Evolutionary conservation across 129 eudicot species (phyloP).

Genomic region (Lactuca saligna): DNA sequence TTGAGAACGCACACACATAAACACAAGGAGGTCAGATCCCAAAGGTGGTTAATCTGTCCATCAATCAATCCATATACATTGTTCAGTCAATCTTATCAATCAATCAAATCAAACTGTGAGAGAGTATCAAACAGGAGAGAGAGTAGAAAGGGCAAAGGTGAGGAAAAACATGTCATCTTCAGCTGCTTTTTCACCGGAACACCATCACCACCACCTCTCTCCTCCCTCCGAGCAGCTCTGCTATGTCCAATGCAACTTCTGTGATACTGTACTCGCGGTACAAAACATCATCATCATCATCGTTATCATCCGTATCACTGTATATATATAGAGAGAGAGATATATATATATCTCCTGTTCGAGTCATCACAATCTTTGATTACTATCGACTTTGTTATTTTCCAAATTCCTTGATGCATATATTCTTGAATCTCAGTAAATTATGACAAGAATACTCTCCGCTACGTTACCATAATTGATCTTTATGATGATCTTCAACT

Average conservation of each 20-base stretch:
- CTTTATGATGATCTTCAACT: constrained; percentile 10
- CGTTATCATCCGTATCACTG: neutral
- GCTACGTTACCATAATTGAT: neutral
- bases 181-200: constrained; percentile 71
- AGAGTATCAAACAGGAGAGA: constrained; percentile 27
- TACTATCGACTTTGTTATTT: neutral
- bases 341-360: neutral
- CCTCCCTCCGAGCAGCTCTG: constrained; percentile 83
- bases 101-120: constrained; percentile 54
- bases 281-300: constrained; percentile 10
- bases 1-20: constrained; percentile 44
- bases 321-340: neutral
- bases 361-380: constrained; percentile 16
- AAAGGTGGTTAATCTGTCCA: constrained; percentile 70
- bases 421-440: neutral
- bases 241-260: constrained; percentile 76
- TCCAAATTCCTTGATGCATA: neutral
- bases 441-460: neutral
- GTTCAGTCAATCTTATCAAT: constrained; percentile 69
- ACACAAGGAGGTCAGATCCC: constrained; percentile 62
- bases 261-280: constrained; percentile 91
- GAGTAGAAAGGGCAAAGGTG: constrained; percentile 10
- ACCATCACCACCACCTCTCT: constrained; percentile 65
- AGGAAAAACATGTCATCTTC: constrained; percentile 77
- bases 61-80: constrained; percentile 50